Evolutionary conservation across 2,329 filamentous ascomycete genomes (phyloP).

Genomic region (Albifimbria verrucaria): DNA sequence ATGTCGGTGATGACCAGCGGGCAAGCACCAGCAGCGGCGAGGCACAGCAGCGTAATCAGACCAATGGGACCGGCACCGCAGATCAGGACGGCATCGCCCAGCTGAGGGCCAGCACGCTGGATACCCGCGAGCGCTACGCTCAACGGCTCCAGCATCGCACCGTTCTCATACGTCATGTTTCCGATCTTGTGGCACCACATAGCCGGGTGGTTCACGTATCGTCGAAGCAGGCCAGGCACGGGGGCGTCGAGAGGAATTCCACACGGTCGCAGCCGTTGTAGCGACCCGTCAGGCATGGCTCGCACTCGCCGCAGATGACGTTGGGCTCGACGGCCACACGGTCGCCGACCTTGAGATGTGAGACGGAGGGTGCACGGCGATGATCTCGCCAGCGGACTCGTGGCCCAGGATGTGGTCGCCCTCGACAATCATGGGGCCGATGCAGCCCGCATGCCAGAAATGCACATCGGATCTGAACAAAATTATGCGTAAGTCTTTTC

Average conservation of each 20-base stretch:
- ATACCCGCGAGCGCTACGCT: conserved; percentile 86
- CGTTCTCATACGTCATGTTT: conserved; percentile 87
- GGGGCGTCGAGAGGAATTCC: conserved; percentile 89
- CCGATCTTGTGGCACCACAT: conserved; percentile 96
- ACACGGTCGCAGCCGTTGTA: conserved; percentile 94
- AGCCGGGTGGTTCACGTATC: conserved; percentile 93
- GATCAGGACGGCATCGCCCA: conserved; percentile 85
- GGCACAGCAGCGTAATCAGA: conserved; percentile 81
- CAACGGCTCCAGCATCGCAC: conserved; percentile 85
- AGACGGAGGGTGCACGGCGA: conserved; percentile 81
- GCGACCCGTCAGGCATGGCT: conserved; percentile 84
- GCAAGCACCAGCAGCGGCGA: conserved; percentile 80
- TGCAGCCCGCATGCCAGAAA: conserved; percentile 95
- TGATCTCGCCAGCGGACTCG: conserved; percentile 81
- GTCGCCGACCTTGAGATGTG: conserved; percentile 75
- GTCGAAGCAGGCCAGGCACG: conserved; percentile 77
- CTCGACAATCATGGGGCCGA: conserved; percentile 91
- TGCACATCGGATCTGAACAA: conserved; percentile 77
- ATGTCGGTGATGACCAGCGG: conserved; percentile 95
- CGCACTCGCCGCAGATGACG: conserved; percentile 86
- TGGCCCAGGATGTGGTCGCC: conserved; percentile 91
- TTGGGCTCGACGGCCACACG: conserved; percentile 93
- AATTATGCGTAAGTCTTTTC: conserved; percentile 4
- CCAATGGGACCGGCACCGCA: conserved; percentile 95
- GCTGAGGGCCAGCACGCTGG: conserved; percentile 73